Base-by-base conservation (phyloP, 1,284 basidiomycete genomes). In the Chalciporus sp. region DNA sequence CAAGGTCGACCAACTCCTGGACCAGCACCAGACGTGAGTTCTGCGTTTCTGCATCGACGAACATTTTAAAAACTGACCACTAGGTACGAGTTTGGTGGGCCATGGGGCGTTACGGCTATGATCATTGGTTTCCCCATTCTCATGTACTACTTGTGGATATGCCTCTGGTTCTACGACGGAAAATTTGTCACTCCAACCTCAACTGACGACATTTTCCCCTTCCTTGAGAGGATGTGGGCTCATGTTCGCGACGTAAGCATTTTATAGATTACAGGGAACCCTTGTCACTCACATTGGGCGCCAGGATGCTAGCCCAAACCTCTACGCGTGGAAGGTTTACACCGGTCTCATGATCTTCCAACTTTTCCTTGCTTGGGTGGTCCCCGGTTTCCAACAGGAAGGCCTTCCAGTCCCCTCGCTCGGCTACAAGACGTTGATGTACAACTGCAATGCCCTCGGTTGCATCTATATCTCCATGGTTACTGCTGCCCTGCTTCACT, bases 91-190 rank as follows among this genome's bases (percentile, higher is more conserved):
- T 99, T 99, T 66, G 97, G 96, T 61, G 96, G 96, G 8, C 95
- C 96, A 42, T 79, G 81, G 74, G 96, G 97, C 45, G 94, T 95
- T 41, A 75, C 86, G 10, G 90, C 90, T 28, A 98, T 99, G 79
- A 99, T 99, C 91, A 80, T 88, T 28, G 86, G 91, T 49, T 99
- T 99, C 73, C 96, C 96, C 0, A 72, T 87, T 37, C 80, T 93
- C 58, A 94, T 95, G 95, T 98, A 98, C 75, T 99, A 99, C 76
- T 85, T 99, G 61, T 98, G 94, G 93, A 94, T 95, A 62, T 99
- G 97, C 68, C 81, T 98, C 39, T 95, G 92, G 85, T 97, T 95
- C 74, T 95, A 98, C 71, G 90, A 98, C 61, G 96, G 96, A 50
- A 80, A 83, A 63, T 77, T 97, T 41, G 85, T 92, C n/a, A 75